These are phyloP conservation scores for Paramecium sexaurelia DNA, from an alignment of 73 alveolate genomes.

Conservation along the genomic window DNA sequence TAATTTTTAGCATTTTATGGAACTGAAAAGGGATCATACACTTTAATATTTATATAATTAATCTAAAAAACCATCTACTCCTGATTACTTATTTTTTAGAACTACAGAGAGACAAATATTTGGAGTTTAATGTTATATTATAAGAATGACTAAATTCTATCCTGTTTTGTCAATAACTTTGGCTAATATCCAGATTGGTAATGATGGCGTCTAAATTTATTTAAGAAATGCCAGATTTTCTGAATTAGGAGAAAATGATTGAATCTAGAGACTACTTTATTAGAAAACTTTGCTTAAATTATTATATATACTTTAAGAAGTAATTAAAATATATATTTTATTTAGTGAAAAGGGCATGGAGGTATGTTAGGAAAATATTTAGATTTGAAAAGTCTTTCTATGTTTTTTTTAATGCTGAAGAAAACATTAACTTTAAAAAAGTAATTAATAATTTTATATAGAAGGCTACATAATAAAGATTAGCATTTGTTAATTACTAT, in stretches of 20 bases:
- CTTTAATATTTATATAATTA: neutral
- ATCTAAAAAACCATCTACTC: neutral
- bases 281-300: constrained; percentile 47
- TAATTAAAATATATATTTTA: neutral
- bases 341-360: constrained; percentile 2
- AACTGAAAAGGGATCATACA: constrained; percentile 36
- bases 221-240: neutral
- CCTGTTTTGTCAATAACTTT: constrained; percentile 39
- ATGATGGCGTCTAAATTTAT: constrained; percentile 29
- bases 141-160: constrained; percentile 22
- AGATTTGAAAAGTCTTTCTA: constrained; percentile 25
- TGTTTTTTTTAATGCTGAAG: constrained; percentile 53
- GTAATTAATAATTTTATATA: neutral
- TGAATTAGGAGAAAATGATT: neutral
- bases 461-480: neutral
- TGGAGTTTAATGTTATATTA: constrained; percentile 1
- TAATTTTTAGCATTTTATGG: constrained; percentile 47
- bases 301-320: constrained; percentile 19
- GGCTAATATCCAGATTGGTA: neutral
- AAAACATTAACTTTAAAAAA: constrained; percentile 17
- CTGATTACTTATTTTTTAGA: constrained; percentile 22
- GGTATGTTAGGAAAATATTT: constrained; percentile 19
- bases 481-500: neutral
- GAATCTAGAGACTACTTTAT: constrained; percentile 38
- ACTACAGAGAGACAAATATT: neutral